Percentiles rank a stretch among this genome's conserved stretches.
Evolutionary conservation across 1,139 yeast species (phyloP).

Genomic region (Keqinozyma sinolaborantium): DNA sequence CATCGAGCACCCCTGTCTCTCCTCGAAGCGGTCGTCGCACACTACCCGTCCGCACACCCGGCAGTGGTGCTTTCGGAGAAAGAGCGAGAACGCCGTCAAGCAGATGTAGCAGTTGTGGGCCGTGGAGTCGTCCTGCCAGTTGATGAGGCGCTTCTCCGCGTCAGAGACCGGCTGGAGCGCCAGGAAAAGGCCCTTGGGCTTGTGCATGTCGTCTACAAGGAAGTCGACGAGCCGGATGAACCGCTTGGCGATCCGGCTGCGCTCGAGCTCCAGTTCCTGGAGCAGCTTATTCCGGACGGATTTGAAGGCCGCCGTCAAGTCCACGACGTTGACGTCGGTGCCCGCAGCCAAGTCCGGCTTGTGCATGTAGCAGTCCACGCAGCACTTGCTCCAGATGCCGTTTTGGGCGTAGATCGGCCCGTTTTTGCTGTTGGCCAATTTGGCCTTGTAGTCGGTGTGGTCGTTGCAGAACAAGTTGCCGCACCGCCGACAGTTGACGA

Average conservation of each 20-base stretch:
- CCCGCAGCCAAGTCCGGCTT: conserved; percentile 55
- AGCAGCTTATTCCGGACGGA: conserved; percentile 33
- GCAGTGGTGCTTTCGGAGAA: conserved; percentile 82
- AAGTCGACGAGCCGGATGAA: conserved; percentile 43
- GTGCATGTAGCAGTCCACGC: conserved; percentile 54
- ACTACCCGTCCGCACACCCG: conserved; percentile 79
- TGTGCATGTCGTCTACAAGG: conserved; percentile 14
- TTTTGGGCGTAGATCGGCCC: conserved; percentile 27
- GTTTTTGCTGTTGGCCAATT: conserved; percentile 33
- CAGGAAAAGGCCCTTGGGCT: conserved; percentile 8
- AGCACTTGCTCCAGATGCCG: conserved; percentile 72
- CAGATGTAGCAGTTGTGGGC: conserved; percentile 65
- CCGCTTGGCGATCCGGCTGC: conserved; percentile 62
- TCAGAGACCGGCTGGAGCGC: background rate
- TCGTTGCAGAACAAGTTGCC: conserved; percentile 66
- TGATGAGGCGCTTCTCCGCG: conserved; percentile 7
- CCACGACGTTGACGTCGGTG: conserved; percentile 33
- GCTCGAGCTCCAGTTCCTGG: conserved; percentile 44
- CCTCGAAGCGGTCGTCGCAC: conserved; percentile 58
- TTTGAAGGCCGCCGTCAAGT: conserved; percentile 45
- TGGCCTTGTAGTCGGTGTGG: conserved; percentile 57
- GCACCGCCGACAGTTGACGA: conserved; percentile 65
- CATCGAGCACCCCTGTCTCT: conserved; percentile 57
- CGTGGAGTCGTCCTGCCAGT: conserved; percentile 64
- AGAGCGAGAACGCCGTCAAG: conserved; percentile 48